A percentile compares a stretch with the other conserved stretches of the same genome.
These are phyloP conservation scores for Dryas octopetala DNA, from an alignment of 306 rosid species.

Conservation along the genomic window DNA sequence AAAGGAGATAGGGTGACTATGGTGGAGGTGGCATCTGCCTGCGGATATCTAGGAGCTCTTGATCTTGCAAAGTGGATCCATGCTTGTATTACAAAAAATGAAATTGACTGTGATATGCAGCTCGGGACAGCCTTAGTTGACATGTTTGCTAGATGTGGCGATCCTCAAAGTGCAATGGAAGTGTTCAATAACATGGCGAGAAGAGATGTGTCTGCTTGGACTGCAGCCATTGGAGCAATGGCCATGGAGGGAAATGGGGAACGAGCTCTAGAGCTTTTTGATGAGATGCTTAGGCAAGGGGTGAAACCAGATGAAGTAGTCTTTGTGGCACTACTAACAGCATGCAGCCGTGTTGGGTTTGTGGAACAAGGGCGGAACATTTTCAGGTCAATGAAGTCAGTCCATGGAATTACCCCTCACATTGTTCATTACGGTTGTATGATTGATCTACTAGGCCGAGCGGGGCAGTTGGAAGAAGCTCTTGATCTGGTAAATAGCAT, in stretches of 20 bases:
- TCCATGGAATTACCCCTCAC: constrained; percentile 49
- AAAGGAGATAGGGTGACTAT: constrained; percentile 66
- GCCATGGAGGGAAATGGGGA: constrained; percentile 68
- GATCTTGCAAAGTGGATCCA: constrained; percentile 70
- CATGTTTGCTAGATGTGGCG: constrained; percentile 78
- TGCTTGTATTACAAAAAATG: constrained; percentile 44
- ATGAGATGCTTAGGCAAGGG: constrained; percentile 58
- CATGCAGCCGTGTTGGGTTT: constrained; percentile 70
- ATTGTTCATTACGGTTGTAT: constrained; percentile 77
- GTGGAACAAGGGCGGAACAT: constrained; percentile 57
- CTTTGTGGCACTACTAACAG: constrained; percentile 68
- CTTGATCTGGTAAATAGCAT: constrained; percentile 55
- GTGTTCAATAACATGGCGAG: constrained; percentile 53
- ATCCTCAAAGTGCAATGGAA: constrained; percentile 54
- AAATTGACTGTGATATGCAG: constrained; percentile 57
- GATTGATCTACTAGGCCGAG: constrained; percentile 78
- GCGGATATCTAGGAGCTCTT: constrained; percentile 72
- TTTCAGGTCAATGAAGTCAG: constrained; percentile 54
- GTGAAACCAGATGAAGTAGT: constrained; percentile 61
- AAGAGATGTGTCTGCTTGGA: constrained; percentile 71
- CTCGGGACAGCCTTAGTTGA: constrained; percentile 76
- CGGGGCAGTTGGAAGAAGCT: constrained; percentile 67
- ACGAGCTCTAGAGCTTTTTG: constrained; percentile 52
- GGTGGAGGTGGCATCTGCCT: constrained; percentile 76
- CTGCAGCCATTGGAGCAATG: constrained; percentile 80